Evolutionary conservation across 1,284 basidiomycete genomes (phyloP).

Genomic region (Tilletia horrida): DNA sequence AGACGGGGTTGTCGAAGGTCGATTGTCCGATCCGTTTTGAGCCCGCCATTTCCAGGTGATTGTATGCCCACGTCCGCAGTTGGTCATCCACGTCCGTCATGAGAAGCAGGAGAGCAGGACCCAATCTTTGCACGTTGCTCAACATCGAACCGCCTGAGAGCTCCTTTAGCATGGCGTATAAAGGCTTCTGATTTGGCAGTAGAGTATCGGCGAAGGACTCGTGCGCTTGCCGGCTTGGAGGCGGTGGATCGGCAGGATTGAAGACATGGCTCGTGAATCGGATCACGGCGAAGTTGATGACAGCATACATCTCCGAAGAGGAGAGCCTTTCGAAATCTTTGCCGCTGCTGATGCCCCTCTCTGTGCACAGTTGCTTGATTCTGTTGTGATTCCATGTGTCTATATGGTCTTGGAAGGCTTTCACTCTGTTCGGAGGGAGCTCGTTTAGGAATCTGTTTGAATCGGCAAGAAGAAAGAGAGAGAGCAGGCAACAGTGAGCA

Average conservation of each 20-base stretch:
- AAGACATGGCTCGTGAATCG: background rate
- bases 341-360: background rate
- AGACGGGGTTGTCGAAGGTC: conserved; percentile 2
- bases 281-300: conserved; percentile 5
- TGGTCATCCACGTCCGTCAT: background rate
- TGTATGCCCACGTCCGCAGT: background rate
- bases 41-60: background rate
- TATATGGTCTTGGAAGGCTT: conserved; percentile 5
- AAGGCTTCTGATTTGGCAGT: background rate
- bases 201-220: background rate
- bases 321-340: background rate
- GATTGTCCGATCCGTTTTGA: background rate
- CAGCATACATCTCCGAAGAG: background rate
- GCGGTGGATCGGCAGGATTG: no score
- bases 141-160: background rate
- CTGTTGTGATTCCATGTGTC: conserved; percentile 7
- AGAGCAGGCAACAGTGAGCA: no score
- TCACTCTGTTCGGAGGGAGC: background rate
- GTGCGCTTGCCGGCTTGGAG: background rate
- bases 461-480: conserved; percentile 28
- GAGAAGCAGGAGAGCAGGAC: background rate
- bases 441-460: conserved; percentile 33
- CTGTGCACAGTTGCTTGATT: background rate
- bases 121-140: background rate
- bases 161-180: background rate